Base-by-base conservation (phyloP, 192 early-diverging fungal genomes). In the Mortierella antarctica region DNA sequence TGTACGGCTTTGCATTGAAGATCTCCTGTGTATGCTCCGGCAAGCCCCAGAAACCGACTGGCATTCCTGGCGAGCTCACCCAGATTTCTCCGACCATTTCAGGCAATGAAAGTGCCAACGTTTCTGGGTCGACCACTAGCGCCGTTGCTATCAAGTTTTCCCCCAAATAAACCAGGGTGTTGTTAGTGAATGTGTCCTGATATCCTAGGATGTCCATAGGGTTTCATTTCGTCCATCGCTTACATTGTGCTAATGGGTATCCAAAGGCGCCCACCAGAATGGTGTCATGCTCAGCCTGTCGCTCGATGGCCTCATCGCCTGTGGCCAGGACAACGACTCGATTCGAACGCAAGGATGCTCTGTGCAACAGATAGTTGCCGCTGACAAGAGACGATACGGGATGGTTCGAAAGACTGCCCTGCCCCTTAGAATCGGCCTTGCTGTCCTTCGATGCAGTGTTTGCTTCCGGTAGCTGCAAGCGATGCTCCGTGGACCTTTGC, bases 51-150 rank as follows among this genome's bases (percentile, higher is more conserved):
- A 94, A 94, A 1, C 89, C 86, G 12, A 83, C 84, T 7, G 91
- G 88, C 51, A 94, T 71, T 39, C 83, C 84, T n/a, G 90, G 89
- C 2, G 90, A 88, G 71, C 88, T 85, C 8, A 94, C 75, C 92
- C 93, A 94, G 14, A 95, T 85, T 81, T 95, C 94, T 45, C 94
- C 94, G 50, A 94, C 87, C 2, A 85, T 68, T 74, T 92, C 89
- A 0, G 89, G 79, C 6, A 89, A 86, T 45, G 89, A 92, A 46
- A 95, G 81, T 7, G 89, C 87, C n/a, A 87, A 82, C 53, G 92
- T 92, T 57, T 93, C 90, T 14, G 93, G 92, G 65, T 95, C 91
- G 0, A 95, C 93, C 40, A 95, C 87, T 7, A 89, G 89, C 12
- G 91, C 79, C 0, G 89, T 88, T 2, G 86, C 85, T 86, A 78